Percentiles rank a stretch among this genome's conserved stretches.
Conservation (phyloP, 345 rosid species). For the Lenwebbia sp. region DNA sequence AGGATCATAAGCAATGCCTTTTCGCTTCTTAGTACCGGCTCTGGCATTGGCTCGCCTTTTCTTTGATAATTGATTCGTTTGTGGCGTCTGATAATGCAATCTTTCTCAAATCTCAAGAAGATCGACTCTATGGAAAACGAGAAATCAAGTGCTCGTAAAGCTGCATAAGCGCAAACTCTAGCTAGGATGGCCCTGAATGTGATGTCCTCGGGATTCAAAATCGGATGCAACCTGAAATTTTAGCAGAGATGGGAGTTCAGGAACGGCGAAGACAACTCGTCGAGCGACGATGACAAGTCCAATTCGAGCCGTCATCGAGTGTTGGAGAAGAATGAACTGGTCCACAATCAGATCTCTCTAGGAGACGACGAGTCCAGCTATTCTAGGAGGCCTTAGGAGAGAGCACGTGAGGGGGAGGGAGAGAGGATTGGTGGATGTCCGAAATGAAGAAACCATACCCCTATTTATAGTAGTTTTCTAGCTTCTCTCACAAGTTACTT, state of each 20-base stretch:
- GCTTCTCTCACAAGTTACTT: no score
- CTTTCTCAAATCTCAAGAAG: background rate
- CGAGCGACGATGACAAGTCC: constrained; percentile 27
- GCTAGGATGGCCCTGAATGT: background rate
- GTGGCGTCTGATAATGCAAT: background rate
- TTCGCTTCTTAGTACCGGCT: constrained; percentile 5
- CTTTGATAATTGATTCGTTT: background rate
- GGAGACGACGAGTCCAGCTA: constrained; percentile 17
- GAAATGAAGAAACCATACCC: no score
- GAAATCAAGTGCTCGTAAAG: background rate
- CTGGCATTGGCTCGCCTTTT: background rate
- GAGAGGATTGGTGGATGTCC: no score
- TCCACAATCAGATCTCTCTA: constrained; percentile 4
- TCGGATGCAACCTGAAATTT: background rate
- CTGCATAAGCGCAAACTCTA: background rate
- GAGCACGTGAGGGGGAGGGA: no score
- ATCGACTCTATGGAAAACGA: background rate
- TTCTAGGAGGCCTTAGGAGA: constrained; percentile 9
- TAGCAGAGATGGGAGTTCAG: constrained; percentile 43
- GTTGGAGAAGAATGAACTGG: constrained; percentile 16
- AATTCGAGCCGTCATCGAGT: constrained; percentile 9
- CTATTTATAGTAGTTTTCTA: no score
- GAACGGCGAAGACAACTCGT: constrained; percentile 26
- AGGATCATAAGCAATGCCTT: constrained; percentile 7
- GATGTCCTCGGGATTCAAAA: background rate